phyloP scores from a whole-genome alignment of 768 basidiomycete species.

The Tricholoma furcatifolium region DNA sequence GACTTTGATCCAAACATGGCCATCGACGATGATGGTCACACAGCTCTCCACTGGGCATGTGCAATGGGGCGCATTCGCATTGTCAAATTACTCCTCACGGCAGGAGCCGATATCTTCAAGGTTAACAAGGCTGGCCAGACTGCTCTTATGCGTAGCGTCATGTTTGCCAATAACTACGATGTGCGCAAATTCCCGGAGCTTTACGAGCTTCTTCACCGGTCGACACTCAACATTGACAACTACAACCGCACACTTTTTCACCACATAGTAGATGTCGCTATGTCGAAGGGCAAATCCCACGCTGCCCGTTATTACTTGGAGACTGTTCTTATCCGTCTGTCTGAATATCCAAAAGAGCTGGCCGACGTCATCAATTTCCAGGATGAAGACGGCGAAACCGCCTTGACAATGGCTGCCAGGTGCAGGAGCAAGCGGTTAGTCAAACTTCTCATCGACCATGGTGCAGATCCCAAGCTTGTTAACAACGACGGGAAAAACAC shows the following conservation, averaged over 20 bases:
- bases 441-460: slow-evolving; percentile 93
- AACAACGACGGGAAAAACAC: slow-evolving; percentile 96
- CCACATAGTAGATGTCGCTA: slow-evolving; percentile 95
- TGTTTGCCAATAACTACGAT: slow-evolving; percentile 99
- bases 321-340: slow-evolving; percentile 80
- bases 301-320: slow-evolving; percentile 99
- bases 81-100: slow-evolving; percentile 89
- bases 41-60: slow-evolving; percentile 96
- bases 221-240: slow-evolving; percentile 98
- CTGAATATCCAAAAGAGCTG: slow-evolving; percentile 93
- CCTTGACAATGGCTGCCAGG: slow-evolving; percentile 93
- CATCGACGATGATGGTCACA: slow-evolving; percentile 98
- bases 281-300: slow-evolving; percentile 97
- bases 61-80: slow-evolving; percentile 98
- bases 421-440: slow-evolving; percentile 95
- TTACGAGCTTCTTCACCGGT: slow-evolving; percentile 95
- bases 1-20: slow-evolving; percentile 96
- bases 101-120: slow-evolving; percentile 95
- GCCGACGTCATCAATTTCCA: slow-evolving; percentile 99
- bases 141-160: slow-evolving; percentile 96
- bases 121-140: slow-evolving; percentile 98
- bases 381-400: slow-evolving; percentile 98
- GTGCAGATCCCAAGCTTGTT: slow-evolving; percentile 91
- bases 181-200: slow-evolving; percentile 98
- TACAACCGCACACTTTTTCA: slow-evolving; percentile 97